A percentile compares a stretch with the other conserved stretches of the same genome.
Evolutionary conservation across 2,329 filamentous ascomycete species (phyloP).

Genomic region (Cladosporium sp.): DNA sequence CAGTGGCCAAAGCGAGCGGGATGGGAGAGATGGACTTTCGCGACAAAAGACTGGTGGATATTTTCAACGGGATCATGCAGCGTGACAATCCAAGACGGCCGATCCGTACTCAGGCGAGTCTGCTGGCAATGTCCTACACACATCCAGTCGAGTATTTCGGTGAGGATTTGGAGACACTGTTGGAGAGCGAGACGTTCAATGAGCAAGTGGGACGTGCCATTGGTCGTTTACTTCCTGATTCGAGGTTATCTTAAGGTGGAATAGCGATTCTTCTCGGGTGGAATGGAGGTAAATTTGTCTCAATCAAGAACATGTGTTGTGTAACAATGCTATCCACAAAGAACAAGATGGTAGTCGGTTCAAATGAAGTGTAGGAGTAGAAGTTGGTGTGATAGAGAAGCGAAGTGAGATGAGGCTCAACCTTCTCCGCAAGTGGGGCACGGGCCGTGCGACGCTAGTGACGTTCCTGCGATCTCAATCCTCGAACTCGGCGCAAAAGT

Average conservation of each 20-base stretch:
- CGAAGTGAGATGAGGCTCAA: not conserved
- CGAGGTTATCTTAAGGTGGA: not conserved
- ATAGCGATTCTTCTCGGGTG: not conserved
- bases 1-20: not conserved
- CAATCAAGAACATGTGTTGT: not conserved
- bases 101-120: not conserved
- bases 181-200: not conserved
- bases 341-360: not conserved
- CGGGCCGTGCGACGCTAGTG: conserved; percentile 12
- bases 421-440: not conserved
- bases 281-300: not conserved
- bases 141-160: not conserved
- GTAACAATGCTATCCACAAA: not conserved
- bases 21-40: not conserved
- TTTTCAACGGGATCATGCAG: not conserved
- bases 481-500: conserved; percentile 18
- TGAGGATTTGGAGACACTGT: not conserved
- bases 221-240: not conserved
- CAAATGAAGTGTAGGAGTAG: not conserved
- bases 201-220: not conserved
- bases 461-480: conserved; percentile 3
- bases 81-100: not conserved
- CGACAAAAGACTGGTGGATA: not conserved
- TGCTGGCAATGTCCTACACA: not conserved
- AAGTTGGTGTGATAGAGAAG: not conserved